Evolutionary conservation across 2,329 filamentous ascomycete genomes (phyloP).

Genomic region (Microsporum audouinii): DNA sequence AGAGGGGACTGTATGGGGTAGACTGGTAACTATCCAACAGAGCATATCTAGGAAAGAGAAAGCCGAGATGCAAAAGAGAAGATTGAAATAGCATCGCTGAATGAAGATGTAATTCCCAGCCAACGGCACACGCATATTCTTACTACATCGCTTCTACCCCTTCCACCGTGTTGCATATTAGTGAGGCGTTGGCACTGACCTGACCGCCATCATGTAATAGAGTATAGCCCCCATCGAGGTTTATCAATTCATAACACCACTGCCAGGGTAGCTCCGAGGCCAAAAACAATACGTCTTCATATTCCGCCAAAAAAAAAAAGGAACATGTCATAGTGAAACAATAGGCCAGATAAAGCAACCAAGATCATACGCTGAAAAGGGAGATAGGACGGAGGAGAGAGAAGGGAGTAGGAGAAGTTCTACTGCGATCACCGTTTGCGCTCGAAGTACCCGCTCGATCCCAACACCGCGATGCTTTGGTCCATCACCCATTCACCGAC

Average conservation of each 20-base stretch:
- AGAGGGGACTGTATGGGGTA: background rate
- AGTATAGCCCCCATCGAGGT: background rate
- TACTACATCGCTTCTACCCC: background rate
- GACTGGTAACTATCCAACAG: background rate
- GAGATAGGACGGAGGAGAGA: background rate
- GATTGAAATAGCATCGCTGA: background rate
- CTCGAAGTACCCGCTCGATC: constrained; percentile 82
- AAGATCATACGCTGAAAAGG: background rate
- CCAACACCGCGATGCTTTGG: constrained; percentile 83
- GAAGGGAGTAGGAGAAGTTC: background rate
- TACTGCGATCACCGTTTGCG: constrained; percentile 38
- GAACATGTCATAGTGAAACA: background rate
- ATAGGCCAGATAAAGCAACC: background rate
- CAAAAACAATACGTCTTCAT: background rate
- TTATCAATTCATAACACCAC: background rate
- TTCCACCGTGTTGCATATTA: background rate
- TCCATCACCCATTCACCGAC: constrained; percentile 98
- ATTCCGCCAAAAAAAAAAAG: background rate
- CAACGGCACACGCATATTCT: background rate
- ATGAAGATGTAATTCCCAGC: background rate
- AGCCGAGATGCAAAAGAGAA: background rate
- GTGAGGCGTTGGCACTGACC: too few relatives aligned
- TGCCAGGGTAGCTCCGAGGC: background rate
- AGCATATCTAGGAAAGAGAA: background rate
- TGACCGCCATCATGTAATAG: background rate